Evolutionary conservation across 2,329 filamentous ascomycete species (phyloP), one percentile per base, ranked within the genome.

Genomic region (Aspergillus flavus): DNA sequence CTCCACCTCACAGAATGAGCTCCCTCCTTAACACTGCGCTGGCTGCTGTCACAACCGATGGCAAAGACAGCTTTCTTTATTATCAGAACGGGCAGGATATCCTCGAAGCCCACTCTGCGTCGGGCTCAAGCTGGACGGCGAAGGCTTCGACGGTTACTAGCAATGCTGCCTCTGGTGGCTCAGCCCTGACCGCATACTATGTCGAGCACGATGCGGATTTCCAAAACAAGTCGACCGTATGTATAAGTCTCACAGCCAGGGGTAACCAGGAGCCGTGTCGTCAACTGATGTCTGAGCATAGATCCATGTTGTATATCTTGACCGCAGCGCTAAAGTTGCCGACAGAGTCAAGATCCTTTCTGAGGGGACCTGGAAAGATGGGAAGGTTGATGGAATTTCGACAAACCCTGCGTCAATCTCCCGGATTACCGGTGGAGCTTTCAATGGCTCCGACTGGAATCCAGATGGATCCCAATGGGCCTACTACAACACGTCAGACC

Each of bases 161-260:
- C 48, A 59, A 59, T 12, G 46, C 39, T 10, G 39, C 36, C 53
- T 3, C 4, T 19, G 58, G 48, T 54, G 58, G 58, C 14, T 59
- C 58, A 32, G 23, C 58, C 10, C 21, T 59, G 34, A 59, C 58
- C 1, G 58, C 58, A 39, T 59, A 59, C 58, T 59, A 54, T 41
- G 48, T 59, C 6, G 30, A 59, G 1, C 14, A 59, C 14, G 58
- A 59, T 41, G 58, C 23, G 7, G 50, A 50, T 30, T 50, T 52
- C 4, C 23, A 21, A 30, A 30, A 30, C 16, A 36, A 59, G 48
- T 26, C 58, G 6, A 30, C 58, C 5, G 58, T 59, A 57, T 11
- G 54, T 23, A 43, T 57, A 16, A 9, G 6, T 23, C 4, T 5
- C 30, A 21, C n/a, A n/a, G 21, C 7, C 11, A 6, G 19, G 28